Evolutionary conservation across 345 rosid genomes (phyloP).

Genomic region (Litchi chinensis): DNA sequence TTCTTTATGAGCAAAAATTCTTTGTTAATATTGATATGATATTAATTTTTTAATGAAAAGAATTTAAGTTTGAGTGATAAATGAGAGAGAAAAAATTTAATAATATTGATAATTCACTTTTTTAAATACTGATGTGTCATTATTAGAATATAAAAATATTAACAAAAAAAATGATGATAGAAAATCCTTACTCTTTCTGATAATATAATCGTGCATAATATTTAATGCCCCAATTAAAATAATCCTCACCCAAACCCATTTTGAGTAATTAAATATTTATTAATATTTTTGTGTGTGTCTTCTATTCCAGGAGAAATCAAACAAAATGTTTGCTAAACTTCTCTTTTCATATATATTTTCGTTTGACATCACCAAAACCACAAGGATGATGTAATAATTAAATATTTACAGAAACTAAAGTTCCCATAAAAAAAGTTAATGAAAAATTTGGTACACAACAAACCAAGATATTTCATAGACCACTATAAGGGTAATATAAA

Average conservation of each 20-base stretch:
- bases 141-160: no score
- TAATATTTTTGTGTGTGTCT: not conserved
- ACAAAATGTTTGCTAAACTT: not conserved
- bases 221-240: not conserved
- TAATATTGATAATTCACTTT: no score
- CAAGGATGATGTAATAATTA: not conserved
- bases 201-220: not conserved
- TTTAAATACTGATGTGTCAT: no score
- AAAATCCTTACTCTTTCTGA: no score
- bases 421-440: not conserved
- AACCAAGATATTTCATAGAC: constrained; percentile 2
- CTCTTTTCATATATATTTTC: not conserved
- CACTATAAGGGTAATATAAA: not conserved
- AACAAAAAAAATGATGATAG: no score
- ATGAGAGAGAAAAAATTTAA: no score
- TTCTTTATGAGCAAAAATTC: not conserved
- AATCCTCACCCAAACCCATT: constrained; percentile 13
- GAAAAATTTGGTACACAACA: not conserved
- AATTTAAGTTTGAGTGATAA: no score
- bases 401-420: not conserved
- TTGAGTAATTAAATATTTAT: not conserved
- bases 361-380: constrained; percentile 5
- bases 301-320: not conserved
- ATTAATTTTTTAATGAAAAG: no score
- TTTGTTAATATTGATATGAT: no score